Evolutionary conservation across 2,329 filamentous ascomycete genomes (phyloP).

Genomic region (Fusarium hostae): DNA sequence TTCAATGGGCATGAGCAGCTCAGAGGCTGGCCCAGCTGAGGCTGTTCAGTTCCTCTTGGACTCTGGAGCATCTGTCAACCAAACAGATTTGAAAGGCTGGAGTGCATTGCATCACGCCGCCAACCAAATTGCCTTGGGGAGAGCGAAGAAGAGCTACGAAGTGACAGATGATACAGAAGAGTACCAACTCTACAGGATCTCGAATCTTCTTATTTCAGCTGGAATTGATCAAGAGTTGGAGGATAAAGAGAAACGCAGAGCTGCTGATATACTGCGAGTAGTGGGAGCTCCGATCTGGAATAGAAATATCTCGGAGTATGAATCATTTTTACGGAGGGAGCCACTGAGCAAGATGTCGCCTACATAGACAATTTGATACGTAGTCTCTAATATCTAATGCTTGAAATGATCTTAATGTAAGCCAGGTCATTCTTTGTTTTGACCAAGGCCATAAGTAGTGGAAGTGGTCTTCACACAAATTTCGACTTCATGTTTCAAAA

Average conservation of each 20-base stretch:
- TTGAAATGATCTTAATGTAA: neutral
- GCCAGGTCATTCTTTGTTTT: neutral
- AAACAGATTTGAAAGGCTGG: slow-evolving; percentile 5
- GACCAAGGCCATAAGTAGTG: neutral
- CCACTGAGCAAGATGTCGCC: neutral
- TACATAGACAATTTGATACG: neutral
- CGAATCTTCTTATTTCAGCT: neutral
- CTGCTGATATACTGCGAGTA: neutral
- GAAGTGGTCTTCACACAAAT: neutral
- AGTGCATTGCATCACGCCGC: slow-evolving; percentile 16
- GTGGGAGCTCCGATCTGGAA: slow-evolving; percentile 23
- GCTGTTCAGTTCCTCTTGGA: slow-evolving; percentile 2
- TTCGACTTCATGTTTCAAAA: too few species aligned
- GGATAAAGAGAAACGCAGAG: slow-evolving; percentile 7
- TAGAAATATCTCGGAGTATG: neutral
- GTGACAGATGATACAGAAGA: neutral
- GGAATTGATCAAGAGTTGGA: slow-evolving; percentile 11
- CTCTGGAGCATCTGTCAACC: slow-evolving; percentile 6
- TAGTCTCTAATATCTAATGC: neutral
- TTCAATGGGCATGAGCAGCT: neutral
- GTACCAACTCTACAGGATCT: neutral
- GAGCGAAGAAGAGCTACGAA: slow-evolving; percentile 3
- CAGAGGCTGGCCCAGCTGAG: neutral
- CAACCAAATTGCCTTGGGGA: slow-evolving; percentile 8
- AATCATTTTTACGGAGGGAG: neutral